Evolutionary conservation across 345 rosid genomes (phyloP).

Genomic region (Psidium guajava): DNA sequence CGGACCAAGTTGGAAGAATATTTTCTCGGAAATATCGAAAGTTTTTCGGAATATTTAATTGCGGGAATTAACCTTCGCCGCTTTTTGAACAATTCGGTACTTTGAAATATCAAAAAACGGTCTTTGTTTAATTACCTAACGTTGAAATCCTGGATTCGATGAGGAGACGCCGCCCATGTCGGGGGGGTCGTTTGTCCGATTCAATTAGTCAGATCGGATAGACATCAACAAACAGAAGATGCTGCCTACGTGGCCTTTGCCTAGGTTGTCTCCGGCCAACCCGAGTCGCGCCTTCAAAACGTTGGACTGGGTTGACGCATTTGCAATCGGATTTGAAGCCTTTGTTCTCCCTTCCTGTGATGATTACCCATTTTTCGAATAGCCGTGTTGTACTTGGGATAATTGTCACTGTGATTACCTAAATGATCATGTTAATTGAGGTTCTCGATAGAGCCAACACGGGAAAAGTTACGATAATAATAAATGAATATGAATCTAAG

Average conservation of each 20-base stretch:
- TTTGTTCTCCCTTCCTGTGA: background rate
- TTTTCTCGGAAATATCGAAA: too few species aligned
- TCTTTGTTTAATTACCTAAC: background rate
- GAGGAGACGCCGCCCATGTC: background rate
- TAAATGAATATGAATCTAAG: too few species aligned
- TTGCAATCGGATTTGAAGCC: background rate
- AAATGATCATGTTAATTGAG: background rate
- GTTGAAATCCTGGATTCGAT: background rate
- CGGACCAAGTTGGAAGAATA: too few species aligned
- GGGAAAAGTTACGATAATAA: accelerated
- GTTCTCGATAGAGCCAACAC: accelerated
- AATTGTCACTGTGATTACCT: background rate
- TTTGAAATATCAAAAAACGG: background rate
- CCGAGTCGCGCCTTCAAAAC: background rate
- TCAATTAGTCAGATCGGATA: background rate
- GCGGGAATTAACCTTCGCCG: background rate
- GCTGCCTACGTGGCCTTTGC: background rate
- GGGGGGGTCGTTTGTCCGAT: background rate
- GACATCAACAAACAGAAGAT: background rate
- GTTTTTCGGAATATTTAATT: background rate
- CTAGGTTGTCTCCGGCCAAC: background rate
- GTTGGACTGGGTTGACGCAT: background rate
- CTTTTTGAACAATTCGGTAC: too few species aligned
- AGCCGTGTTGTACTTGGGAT: background rate
- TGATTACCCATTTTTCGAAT: background rate